These are phyloP conservation scores for Glaciozyma antarctica DNA, from an alignment of 768 basidiomycete species.

Conservation along the genomic window DNA sequence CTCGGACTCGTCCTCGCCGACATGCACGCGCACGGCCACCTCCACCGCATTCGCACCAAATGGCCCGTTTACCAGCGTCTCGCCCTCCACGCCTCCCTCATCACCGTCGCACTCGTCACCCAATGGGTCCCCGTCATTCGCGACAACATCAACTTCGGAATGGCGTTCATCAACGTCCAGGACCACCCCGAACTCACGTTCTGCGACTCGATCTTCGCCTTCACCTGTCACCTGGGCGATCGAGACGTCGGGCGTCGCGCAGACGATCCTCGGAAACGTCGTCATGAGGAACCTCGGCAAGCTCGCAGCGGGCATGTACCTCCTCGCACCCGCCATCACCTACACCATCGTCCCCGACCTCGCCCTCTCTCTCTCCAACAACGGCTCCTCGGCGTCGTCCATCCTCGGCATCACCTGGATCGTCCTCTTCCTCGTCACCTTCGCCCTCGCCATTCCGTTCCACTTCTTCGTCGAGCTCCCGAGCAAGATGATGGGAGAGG, in stretches of 20 bases:
- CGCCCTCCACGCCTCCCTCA: constrained; percentile 32
- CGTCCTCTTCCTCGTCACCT: constrained; percentile 32
- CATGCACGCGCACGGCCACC: constrained; percentile 36
- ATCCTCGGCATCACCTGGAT: constrained; percentile 35
- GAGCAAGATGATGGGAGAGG: constrained; percentile 35
- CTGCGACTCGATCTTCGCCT: constrained; percentile 35
- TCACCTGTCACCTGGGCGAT: constrained; percentile 34
- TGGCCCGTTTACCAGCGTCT: constrained; percentile 33
- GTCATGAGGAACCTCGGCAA: constrained; percentile 36
- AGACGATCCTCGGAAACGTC: constrained; percentile 36
- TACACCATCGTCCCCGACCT: constrained; percentile 36
- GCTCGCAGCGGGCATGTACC: constrained; percentile 35
- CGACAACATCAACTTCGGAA: constrained; percentile 35
- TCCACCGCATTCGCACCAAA: constrained; percentile 33
- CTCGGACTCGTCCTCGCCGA: constrained; percentile 36
- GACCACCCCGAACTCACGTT: constrained; percentile 34
- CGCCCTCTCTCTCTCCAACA: constrained; percentile 31
- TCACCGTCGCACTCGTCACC: constrained; percentile 33
- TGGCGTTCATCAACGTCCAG: constrained; percentile 34
- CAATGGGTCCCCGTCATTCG: constrained; percentile 35
- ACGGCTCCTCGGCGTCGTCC: constrained; percentile 23
- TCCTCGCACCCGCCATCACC: constrained; percentile 36
- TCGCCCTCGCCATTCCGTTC: constrained; percentile 35
- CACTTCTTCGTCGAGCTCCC: constrained; percentile 37
- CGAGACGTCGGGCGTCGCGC: constrained; percentile 34